These are phyloP conservation scores for Alternaria postmessia DNA, from an alignment of 2,329 filamentous ascomycete genomes.

Conservation along the genomic window DNA sequence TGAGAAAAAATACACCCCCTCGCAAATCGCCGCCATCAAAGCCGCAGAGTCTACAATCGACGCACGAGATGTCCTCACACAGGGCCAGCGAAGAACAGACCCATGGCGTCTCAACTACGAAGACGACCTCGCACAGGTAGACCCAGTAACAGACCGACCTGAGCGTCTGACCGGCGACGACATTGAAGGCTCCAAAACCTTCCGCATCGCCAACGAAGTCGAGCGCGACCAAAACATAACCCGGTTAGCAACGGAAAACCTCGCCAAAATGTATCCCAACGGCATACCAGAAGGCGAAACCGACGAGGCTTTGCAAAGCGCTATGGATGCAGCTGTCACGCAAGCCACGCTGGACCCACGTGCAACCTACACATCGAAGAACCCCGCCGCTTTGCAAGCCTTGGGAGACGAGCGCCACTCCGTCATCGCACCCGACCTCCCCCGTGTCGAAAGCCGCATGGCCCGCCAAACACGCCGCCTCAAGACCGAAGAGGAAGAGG, in stretches of 20 bases:
- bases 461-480: slow-evolving; percentile 43
- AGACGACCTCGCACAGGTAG: slow-evolving; percentile 78
- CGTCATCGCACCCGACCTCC: slow-evolving; percentile 61
- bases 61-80: slow-evolving; percentile 74
- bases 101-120: slow-evolving; percentile 73
- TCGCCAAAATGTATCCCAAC: slow-evolving; percentile 48
- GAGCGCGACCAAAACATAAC: slow-evolving; percentile 44
- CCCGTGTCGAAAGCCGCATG: slow-evolving; percentile 53
- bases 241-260: slow-evolving; percentile 43
- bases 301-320: slow-evolving; percentile 31
- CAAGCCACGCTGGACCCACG: slow-evolving; percentile 54
- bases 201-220: slow-evolving; percentile 41
- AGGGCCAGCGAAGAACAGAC: slow-evolving; percentile 76
- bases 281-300: slow-evolving; percentile 43
- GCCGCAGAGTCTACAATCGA: slow-evolving; percentile 81
- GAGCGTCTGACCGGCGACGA: slow-evolving; percentile 50
- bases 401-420: slow-evolving; percentile 57
- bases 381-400: slow-evolving; percentile 58
- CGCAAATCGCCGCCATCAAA: slow-evolving; percentile 82
- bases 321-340: slow-evolving; percentile 43
- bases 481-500: slow-evolving; percentile 51
- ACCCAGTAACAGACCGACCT: slow-evolving; percentile 74
- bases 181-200: slow-evolving; percentile 33
- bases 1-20: slow-evolving; percentile 74
- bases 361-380: slow-evolving; percentile 57